These are phyloP conservation scores for Diaporthe aspalathi DNA, from an alignment of 2,329 filamentous ascomycete species.

Conservation along the genomic window DNA sequence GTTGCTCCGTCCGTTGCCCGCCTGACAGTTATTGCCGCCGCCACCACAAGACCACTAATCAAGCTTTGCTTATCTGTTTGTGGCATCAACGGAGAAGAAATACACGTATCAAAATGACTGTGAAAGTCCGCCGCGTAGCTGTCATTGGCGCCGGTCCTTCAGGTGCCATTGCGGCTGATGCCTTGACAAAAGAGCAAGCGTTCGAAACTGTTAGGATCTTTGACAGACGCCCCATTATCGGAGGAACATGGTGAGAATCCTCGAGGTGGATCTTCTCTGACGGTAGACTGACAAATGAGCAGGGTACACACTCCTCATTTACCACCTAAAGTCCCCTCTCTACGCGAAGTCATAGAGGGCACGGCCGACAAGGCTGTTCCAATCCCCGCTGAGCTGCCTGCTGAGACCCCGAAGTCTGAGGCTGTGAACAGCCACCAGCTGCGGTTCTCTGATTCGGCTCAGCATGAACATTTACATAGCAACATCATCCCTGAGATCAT, in stretches of 20 bases:
- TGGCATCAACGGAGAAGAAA: neutral
- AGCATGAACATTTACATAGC: constrained; percentile 69
- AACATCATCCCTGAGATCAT: constrained; percentile 68
- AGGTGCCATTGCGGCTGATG: constrained; percentile 70
- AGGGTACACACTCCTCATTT: constrained; percentile 51
- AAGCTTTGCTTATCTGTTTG: neutral
- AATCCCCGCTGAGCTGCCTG: constrained; percentile 57
- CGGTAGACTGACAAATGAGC: neutral
- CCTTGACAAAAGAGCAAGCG: constrained; percentile 66
- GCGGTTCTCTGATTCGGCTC: constrained; percentile 63
- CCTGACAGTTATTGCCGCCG: too few species aligned
- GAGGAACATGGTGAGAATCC: constrained; percentile 68
- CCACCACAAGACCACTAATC: neutral
- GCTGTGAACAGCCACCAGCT: constrained; percentile 50
- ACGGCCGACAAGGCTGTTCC: constrained; percentile 56
- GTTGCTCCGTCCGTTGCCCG: neutral
- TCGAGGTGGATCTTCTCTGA: neutral
- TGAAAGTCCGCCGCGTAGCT: constrained; percentile 55
- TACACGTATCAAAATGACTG: neutral
- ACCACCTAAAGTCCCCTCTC: constrained; percentile 46
- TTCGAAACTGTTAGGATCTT: constrained; percentile 72
- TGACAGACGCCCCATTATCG: constrained; percentile 68
- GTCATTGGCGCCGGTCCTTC: constrained; percentile 71
- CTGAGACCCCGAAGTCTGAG: constrained; percentile 52
- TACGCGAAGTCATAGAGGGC: constrained; percentile 52